Evolutionary conservation across 1,139 yeast genomes (phyloP).

Genomic region (Candida mesenterica): DNA sequence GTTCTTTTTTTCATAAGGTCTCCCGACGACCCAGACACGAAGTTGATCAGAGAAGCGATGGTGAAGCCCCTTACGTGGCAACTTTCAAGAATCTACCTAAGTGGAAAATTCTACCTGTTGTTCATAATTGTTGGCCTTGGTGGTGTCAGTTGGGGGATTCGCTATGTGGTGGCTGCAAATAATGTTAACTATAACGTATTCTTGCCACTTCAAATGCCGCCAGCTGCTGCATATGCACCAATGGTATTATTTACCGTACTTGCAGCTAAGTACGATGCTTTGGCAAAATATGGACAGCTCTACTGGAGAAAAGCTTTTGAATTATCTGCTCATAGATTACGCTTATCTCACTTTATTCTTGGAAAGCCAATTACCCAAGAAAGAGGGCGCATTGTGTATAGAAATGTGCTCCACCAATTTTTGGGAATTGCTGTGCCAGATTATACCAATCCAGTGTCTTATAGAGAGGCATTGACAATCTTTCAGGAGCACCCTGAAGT

Average conservation of each 20-base stretch:
- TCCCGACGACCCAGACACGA: conserved; percentile 90
- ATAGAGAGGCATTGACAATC: conserved; percentile 41
- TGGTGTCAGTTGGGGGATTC: conserved; percentile 52
- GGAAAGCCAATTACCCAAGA: conserved; percentile 70
- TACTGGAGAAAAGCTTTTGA: conserved; percentile 68
- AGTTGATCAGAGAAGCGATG: conserved; percentile 85
- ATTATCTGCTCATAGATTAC: conserved; percentile 52
- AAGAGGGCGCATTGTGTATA: conserved; percentile 67
- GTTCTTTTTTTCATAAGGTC: conserved; percentile 88
- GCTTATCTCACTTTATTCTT: conserved; percentile 78
- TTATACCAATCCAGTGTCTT: conserved; percentile 55
- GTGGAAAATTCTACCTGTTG: conserved; percentile 73
- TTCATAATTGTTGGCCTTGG: conserved; percentile 79
- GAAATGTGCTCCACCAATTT: conserved; percentile 45
- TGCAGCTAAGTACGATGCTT: conserved; percentile 8
- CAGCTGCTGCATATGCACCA: neutral
- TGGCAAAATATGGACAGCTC: conserved; percentile 38
- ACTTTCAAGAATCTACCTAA: conserved; percentile 67
- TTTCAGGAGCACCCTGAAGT: conserved; percentile 42
- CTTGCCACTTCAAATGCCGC: conserved; percentile 24
- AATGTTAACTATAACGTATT: conserved; percentile 19
- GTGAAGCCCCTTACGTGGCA: conserved; percentile 74
- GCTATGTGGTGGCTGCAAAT: conserved; percentile 24
- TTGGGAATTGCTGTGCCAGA: conserved; percentile 50
- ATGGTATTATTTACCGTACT: conserved; percentile 1